A percentile compares a stretch with the other conserved stretches of the same genome.
Conservation (phyloP, 2,329 filamentous ascomycete genomes). For the Tetracladium maxilliforme region DNA sequence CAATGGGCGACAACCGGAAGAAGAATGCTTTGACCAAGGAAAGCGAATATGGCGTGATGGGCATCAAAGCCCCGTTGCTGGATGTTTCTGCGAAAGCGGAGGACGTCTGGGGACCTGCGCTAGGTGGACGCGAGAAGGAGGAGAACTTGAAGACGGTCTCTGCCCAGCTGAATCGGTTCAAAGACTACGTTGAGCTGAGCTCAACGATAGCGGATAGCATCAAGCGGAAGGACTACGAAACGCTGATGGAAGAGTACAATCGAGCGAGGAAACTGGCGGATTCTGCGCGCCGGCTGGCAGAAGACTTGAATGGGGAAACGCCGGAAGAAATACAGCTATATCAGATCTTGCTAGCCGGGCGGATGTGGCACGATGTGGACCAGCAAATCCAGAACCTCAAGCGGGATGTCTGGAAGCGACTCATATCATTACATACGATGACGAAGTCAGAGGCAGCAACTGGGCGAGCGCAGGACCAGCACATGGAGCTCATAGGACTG, state of each 20-base stretch:
- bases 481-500: slow-evolving; percentile 81
- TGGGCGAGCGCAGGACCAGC: slow-evolving; percentile 51
- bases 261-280: slow-evolving; percentile 72
- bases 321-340: slow-evolving; percentile 71
- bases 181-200: slow-evolving; percentile 70
- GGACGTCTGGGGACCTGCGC: slow-evolving; percentile 90
- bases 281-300: slow-evolving; percentile 57
- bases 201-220: slow-evolving; percentile 69
- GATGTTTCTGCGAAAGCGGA: slow-evolving; percentile 91
- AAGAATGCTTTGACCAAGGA: slow-evolving; percentile 90
- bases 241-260: slow-evolving; percentile 72
- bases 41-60: slow-evolving; percentile 77
- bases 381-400: slow-evolving; percentile 80
- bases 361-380: slow-evolving; percentile 92
- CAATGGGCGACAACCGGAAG: slow-evolving; percentile 42
- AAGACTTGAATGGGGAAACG: slow-evolving; percentile 34
- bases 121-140: slow-evolving; percentile 84
- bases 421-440: slow-evolving; percentile 57
- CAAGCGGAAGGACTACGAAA: slow-evolving; percentile 81
- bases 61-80: slow-evolving; percentile 75
- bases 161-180: slow-evolving; percentile 62
- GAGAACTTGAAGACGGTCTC: slow-evolving; percentile 70
- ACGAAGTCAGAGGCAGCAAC: slow-evolving; percentile 31
- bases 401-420: slow-evolving; percentile 71
- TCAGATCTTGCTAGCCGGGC: slow-evolving; percentile 72